Evolutionary conservation across 2,329 filamentous ascomycete genomes (phyloP).

Genomic region (Ophiocordyceps robertsii): DNA sequence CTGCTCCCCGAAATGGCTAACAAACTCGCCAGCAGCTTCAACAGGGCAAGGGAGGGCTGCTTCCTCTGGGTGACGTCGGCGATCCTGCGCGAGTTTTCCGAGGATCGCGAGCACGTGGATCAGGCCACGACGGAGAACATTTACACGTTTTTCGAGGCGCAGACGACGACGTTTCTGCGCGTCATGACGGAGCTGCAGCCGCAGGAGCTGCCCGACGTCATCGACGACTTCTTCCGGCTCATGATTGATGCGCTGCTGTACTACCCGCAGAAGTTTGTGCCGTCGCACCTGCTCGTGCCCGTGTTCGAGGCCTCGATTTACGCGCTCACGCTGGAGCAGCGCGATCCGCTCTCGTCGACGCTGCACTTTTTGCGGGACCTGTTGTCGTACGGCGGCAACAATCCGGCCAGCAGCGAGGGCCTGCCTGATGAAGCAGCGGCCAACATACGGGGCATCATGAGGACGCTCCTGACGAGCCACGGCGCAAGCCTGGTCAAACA

Average conservation of each 20-base stretch:
- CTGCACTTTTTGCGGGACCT: constrained; percentile 89
- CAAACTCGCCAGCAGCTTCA: constrained; percentile 76
- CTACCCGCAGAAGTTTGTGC: constrained; percentile 74
- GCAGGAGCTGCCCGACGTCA: constrained; percentile 65
- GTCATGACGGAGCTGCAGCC: constrained; percentile 74
- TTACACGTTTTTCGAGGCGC: constrained; percentile 88
- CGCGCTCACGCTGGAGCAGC: constrained; percentile 76
- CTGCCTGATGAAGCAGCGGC: constrained; percentile 45
- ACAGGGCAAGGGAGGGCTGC: constrained; percentile 77
- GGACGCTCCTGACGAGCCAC: constrained; percentile 53
- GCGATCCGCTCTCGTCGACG: constrained; percentile 80
- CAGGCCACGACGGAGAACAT: constrained; percentile 73
- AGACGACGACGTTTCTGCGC: constrained; percentile 78
- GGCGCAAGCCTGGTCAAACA: constrained; percentile 75
- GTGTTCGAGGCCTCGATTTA: constrained; percentile 82
- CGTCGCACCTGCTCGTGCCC: constrained; percentile 63
- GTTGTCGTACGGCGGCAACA: constrained; percentile 72
- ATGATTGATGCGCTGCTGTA: constrained; percentile 85
- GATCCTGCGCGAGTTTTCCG: constrained; percentile 88
- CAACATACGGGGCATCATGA: constrained; percentile 61
- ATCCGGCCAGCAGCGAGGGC: constrained; percentile 49
- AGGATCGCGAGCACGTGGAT: constrained; percentile 75
- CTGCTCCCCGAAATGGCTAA: constrained; percentile 76
- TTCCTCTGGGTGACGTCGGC: constrained; percentile 98
- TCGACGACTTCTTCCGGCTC: constrained; percentile 93